Evolutionary conservation across 306 rosid genomes (phyloP).

Genomic region (Aeschynomene evenia): DNA sequence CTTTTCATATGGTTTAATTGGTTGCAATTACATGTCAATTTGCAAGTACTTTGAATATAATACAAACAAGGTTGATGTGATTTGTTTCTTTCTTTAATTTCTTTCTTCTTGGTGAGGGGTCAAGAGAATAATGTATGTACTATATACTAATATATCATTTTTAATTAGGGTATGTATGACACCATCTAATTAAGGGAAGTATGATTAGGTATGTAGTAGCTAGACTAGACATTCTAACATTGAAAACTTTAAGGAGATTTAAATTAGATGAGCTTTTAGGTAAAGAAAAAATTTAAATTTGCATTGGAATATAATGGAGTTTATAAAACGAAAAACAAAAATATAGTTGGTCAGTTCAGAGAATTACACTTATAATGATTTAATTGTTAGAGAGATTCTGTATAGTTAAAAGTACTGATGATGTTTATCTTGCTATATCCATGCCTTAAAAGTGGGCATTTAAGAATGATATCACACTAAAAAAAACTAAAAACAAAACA

Average conservation of each 20-base stretch:
- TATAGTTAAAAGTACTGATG: no score
- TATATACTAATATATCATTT: not conserved
- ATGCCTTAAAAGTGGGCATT: no score
- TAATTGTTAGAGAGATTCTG: no score
- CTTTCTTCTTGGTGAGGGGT: not conserved
- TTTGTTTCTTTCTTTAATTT: slow-evolving; percentile 13
- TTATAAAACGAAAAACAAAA: no score
- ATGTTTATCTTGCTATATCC: no score
- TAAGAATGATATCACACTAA: no score
- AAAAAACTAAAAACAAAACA: no score
- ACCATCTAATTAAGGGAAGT: not conserved
- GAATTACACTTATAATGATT: no score
- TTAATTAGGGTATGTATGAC: not conserved
- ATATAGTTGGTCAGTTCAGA: no score
- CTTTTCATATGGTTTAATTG: not conserved
- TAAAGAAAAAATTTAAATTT: no score
- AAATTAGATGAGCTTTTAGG: not conserved
- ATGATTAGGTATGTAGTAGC: not conserved
- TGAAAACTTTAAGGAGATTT: not conserved
- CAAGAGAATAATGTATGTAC: no score
- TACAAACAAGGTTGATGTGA: slow-evolving; percentile 9
- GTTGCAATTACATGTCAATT: not conserved
- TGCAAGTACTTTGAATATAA: not conserved
- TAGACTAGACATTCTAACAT: not conserved
- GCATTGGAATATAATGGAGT: no score